These are phyloP conservation scores for Posidonia oceanica DNA, from an alignment of 116 monocot genomes.

Conservation along the genomic window DNA sequence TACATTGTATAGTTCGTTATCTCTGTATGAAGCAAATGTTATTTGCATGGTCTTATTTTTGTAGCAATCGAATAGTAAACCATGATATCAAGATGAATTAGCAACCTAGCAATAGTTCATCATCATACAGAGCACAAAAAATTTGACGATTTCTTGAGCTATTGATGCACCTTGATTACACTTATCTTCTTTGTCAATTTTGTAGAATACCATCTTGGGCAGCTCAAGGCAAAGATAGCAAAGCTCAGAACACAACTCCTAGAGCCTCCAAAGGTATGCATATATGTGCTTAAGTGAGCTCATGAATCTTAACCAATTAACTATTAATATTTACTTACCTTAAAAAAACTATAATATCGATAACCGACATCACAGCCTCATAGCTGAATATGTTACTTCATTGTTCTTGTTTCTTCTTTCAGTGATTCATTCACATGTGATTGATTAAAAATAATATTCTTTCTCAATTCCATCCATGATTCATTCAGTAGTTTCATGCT, in stretches of 20 bases:
- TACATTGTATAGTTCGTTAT: background rate
- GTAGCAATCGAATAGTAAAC: background rate
- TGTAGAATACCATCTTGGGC: slow-evolving; percentile 97
- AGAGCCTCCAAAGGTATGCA: slow-evolving; percentile 88
- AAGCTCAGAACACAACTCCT: slow-evolving; percentile 92
- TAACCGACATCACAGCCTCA: no score
- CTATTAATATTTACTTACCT: no score
- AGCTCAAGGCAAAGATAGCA: slow-evolving; percentile 96
- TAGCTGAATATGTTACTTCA: no score
- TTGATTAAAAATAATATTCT: no score
- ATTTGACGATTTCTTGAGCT: background rate
- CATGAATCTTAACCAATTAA: background rate
- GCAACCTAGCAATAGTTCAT: background rate
- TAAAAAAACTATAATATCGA: no score
- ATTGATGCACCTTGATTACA: background rate
- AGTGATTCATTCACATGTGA: no score
- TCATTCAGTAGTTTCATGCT: no score
- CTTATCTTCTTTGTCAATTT: background rate
- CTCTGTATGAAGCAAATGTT: background rate
- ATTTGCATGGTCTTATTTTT: background rate
- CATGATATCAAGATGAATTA: background rate
- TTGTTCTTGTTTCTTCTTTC: no score
- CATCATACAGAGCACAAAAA: background rate
- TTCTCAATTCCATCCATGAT: no score
- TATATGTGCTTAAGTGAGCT: background rate